Percentiles rank a stretch among this genome's conserved stretches.
phyloP scores from a whole-genome alignment of 768 basidiomycete species.

The Hydnomerulius pinastri region DNA sequence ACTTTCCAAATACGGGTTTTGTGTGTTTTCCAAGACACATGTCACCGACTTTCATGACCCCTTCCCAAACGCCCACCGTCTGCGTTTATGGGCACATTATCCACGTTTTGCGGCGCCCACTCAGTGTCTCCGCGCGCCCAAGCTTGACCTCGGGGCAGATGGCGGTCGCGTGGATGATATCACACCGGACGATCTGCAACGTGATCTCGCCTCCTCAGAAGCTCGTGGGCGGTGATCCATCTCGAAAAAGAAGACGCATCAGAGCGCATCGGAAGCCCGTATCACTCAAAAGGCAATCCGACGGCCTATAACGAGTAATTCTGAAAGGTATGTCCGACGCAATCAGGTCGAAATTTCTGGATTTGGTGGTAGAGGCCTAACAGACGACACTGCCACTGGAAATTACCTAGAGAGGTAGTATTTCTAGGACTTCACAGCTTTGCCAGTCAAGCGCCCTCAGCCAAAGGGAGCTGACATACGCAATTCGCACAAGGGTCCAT shows the following conservation, averaged over 20 bases:
- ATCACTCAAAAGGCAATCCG: conserved; percentile 4
- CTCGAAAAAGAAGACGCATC: background rate
- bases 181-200: background rate
- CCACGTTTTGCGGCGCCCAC: background rate
- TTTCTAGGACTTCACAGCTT: conserved; percentile 1
- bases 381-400: conserved; percentile 19
- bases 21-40: no score
- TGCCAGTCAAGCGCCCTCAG: conserved; percentile 1
- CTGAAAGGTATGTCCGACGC: conserved; percentile 12
- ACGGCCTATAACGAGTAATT: conserved; percentile 24
- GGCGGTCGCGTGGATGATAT: background rate
- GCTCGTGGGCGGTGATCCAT: background rate
- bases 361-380: conserved; percentile 12
- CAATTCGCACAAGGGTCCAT: conserved; percentile 30
- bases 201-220: background rate
- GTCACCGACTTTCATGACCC: background rate
- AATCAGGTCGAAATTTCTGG: conserved; percentile 21
- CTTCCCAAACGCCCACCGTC: background rate
- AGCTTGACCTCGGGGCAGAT: background rate
- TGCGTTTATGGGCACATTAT: background rate
- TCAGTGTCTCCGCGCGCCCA: background rate
- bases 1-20: background rate
- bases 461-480: conserved; percentile 29
- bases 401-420: conserved; percentile 27
- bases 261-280: background rate